Evolutionary conservation across 495 filamentous ascomycete genomes (phyloP).

Genomic region (Podospora sp.): DNA sequence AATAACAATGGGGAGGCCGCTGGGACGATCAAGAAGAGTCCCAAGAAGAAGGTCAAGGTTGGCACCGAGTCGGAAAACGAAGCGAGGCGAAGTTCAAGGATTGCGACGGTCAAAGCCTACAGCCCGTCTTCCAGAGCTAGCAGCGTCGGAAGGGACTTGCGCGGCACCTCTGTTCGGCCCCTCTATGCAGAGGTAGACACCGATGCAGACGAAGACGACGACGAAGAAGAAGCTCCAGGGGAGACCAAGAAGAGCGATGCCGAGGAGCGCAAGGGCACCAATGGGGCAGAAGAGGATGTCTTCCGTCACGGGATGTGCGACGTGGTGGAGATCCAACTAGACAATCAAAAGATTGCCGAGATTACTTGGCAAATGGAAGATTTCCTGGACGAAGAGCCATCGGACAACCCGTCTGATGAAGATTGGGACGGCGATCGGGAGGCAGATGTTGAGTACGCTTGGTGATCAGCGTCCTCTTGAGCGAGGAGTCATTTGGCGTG

Average conservation of each 20-base stretch:
- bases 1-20: background rate
- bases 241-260: background rate
- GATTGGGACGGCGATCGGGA: constrained; percentile 72
- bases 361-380: constrained; percentile 73
- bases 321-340: constrained; percentile 75
- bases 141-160: constrained; percentile 15
- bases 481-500: background rate
- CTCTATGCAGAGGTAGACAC: background rate
- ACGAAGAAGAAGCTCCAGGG: background rate
- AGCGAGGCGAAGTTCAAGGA: constrained; percentile 31
- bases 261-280: constrained; percentile 9
- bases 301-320: constrained; percentile 78
- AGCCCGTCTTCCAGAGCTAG: constrained; percentile 28
- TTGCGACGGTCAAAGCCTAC: constrained; percentile 21
- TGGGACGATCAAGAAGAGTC: background rate
- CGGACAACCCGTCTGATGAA: constrained; percentile 63
- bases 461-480: background rate
- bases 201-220: background rate
- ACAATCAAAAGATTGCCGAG: constrained; percentile 78
- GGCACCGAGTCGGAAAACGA: background rate
- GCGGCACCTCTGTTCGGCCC: background rate
- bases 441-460: constrained; percentile 18
- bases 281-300: constrained; percentile 18
- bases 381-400: constrained; percentile 70
- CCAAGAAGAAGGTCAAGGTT: background rate